Evolutionary conservation across 495 filamentous ascomycete species (phyloP).

Genomic region (Aspergillus avenaceus): DNA sequence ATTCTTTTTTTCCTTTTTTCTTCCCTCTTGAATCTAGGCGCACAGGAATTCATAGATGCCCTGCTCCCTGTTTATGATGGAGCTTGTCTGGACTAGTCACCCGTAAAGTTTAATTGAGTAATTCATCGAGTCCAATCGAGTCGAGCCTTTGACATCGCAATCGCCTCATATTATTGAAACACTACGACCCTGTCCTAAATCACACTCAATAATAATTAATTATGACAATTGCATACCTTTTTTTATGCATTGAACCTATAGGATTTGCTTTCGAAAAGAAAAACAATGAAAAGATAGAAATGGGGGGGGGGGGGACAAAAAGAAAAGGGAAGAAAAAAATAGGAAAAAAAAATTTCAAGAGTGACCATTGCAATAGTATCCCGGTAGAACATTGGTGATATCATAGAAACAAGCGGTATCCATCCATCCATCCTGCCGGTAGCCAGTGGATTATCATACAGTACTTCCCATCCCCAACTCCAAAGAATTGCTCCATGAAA

Average conservation of each 20-base stretch:
- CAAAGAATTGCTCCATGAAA: conserved; percentile 23
- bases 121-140: no score
- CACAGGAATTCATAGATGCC: no score
- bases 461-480: conserved; percentile 34
- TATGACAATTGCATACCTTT: background rate
- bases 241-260: background rate
- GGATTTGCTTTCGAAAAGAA: background rate
- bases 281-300: no score
- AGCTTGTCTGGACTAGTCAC: no score
- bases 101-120: no score
- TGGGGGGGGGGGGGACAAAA: background rate
- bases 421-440: conserved; percentile 13
- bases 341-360: background rate
- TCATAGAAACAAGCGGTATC: conserved; percentile 16
- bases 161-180: no score
- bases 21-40: no score
- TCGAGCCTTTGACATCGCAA: background rate
- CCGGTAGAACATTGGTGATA: conserved; percentile 19
- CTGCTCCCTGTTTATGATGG: no score
- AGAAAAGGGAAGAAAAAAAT: background rate
- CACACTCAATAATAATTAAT: background rate
- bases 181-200: no score
- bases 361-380: background rate
- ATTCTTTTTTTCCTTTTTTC: no score
- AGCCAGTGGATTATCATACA: conserved; percentile 33